These are phyloP conservation scores for Austropuccinia psidii DNA, from an alignment of 1,284 basidiomycete genomes.

Conservation along the genomic window DNA sequence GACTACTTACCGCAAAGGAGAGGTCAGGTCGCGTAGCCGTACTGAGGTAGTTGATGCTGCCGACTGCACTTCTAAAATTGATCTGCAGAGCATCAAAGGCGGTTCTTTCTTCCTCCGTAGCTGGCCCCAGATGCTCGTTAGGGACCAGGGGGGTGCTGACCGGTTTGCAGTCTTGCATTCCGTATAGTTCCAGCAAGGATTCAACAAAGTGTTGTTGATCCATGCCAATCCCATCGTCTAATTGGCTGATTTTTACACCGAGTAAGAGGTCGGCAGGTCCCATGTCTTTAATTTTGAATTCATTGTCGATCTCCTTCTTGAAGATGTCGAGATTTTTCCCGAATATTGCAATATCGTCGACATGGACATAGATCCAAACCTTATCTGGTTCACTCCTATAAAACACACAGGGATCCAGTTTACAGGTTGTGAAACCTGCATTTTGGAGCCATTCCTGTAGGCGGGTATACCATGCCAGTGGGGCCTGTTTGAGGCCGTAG, in stretches of 20 bases:
- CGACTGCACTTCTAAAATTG: conserved; percentile 3
- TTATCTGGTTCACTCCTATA: not conserved
- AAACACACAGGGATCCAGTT: not conserved
- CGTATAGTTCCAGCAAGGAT: not conserved
- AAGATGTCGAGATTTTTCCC: too few relatives aligned
- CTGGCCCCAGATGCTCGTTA: not conserved
- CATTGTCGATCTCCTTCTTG: too few relatives aligned
- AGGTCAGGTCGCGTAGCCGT: not conserved
- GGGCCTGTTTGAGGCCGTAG: conserved; percentile 9
- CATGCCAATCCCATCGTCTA: too few relatives aligned
- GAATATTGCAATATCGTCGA: conserved; percentile 2
- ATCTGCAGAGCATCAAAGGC: not conserved
- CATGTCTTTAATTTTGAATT: too few relatives aligned
- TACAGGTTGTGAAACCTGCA: not conserved
- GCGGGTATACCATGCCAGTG: not conserved
- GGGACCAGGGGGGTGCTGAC: not conserved
- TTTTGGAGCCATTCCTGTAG: not conserved
- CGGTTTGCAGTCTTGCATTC: not conserved
- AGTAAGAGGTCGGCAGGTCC: not conserved
- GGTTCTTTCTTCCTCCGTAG: not conserved
- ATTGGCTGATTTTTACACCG: not conserved
- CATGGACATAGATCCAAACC: not conserved
- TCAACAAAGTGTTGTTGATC: not conserved
- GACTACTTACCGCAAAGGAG: not conserved
- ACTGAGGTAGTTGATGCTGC: not conserved